Percentiles rank a stretch among this genome's conserved stretches.
Conservation (phyloP, 2,329 filamentous ascomycete genomes). For the Chaetomiaceae sp. region DNA sequence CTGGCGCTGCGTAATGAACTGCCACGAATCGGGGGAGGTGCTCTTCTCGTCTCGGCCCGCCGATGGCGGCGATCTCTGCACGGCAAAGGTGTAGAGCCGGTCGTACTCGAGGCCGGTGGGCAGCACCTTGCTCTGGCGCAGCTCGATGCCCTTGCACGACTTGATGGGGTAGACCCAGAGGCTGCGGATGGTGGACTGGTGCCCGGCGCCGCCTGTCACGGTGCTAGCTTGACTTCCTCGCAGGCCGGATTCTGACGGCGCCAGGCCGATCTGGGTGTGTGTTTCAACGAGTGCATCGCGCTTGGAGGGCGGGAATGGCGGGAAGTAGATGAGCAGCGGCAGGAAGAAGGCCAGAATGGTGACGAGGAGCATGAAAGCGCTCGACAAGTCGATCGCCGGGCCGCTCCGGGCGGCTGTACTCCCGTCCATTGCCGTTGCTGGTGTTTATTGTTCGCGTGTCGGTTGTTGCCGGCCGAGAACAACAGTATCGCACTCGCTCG, state of each 20-base stretch:
- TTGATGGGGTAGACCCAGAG: constrained; percentile 81
- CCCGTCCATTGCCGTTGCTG: constrained; percentile 12
- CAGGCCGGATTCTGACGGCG: constrained; percentile 37
- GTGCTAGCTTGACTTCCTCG: constrained; percentile 20
- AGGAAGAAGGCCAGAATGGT: constrained; percentile 49
- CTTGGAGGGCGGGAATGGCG: constrained; percentile 48
- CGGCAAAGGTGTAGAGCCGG: constrained; percentile 74
- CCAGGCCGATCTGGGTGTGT: constrained; percentile 46
- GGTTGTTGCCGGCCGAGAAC: neutral
- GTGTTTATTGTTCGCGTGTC: neutral
- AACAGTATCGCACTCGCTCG: too few relatives aligned
- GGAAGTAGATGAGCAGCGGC: constrained; percentile 51
- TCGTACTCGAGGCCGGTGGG: constrained; percentile 72
- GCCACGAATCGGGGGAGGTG: constrained; percentile 50
- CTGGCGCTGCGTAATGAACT: constrained; percentile 66
- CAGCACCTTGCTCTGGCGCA: constrained; percentile 60
- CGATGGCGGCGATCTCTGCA: constrained; percentile 22
- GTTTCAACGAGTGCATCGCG: constrained; percentile 53
- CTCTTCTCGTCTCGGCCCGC: constrained; percentile 36
- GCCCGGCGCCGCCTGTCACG: neutral
- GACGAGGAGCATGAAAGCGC: constrained; percentile 38
- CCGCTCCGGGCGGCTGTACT: constrained; percentile 15
- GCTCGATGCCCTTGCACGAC: constrained; percentile 72
- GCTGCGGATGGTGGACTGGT: constrained; percentile 48
- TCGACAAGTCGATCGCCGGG: constrained; percentile 26